Percentiles rank a stretch among this genome's conserved stretches.
Conservation (phyloP, 441 rosid species). For the Kokia cookei region DNA sequence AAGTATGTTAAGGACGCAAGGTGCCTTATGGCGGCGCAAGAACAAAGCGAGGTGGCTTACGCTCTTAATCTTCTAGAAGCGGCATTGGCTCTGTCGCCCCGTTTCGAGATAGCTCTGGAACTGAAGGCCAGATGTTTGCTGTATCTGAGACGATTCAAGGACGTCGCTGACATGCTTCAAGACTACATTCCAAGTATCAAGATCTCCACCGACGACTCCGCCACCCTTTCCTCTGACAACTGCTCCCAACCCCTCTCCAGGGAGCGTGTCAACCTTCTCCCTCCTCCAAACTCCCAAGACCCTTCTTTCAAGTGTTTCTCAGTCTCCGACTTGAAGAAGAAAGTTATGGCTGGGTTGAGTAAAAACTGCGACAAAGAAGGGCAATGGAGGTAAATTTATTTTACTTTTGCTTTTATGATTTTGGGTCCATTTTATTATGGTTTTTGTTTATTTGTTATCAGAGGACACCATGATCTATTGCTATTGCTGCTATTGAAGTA, state of each 20-base stretch:
- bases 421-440: not conserved
- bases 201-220: conserved; percentile 51
- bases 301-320: conserved; percentile 78
- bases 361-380: conserved; percentile 75
- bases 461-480: not conserved
- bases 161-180: conserved; percentile 88
- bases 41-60: conserved; percentile 50
- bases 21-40: conserved; percentile 57
- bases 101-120: conserved; percentile 73
- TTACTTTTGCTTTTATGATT: not conserved
- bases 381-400: conserved; percentile 71
- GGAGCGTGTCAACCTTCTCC: conserved; percentile 64
- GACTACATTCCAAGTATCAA: conserved; percentile 87
- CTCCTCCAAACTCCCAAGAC: conserved; percentile 30
- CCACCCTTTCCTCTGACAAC: conserved; percentile 46
- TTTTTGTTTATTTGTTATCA: not conserved
- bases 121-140: conserved; percentile 88
- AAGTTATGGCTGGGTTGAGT: conserved; percentile 72
- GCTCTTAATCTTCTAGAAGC: conserved; percentile 73
- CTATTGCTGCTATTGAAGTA: not conserved
- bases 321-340: conserved; percentile 88
- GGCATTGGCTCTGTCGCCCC: conserved; percentile 74
- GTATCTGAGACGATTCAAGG: conserved; percentile 69
- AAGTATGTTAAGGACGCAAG: conserved; percentile 78
- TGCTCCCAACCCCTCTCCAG: conserved; percentile 53